Evolutionary conservation across 495 filamentous ascomycete species (phyloP).

Genomic region (Friedmanniomyces endolithicus): DNA sequence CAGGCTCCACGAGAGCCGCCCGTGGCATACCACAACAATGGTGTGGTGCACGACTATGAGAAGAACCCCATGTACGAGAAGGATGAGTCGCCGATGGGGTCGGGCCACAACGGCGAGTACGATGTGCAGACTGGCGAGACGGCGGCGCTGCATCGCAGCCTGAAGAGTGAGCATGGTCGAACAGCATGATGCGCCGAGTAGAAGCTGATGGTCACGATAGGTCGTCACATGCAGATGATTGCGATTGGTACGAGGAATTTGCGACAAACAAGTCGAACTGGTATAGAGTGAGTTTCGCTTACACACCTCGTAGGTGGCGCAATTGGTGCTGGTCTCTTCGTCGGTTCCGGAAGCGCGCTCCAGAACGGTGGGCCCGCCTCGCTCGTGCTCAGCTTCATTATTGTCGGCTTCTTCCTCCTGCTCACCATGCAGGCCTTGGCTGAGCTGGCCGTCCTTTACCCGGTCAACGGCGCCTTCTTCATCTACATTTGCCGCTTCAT

Average conservation of each 20-base stretch:
- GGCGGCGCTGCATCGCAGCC: slow-evolving; percentile 16
- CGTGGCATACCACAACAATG: slow-evolving; percentile 4
- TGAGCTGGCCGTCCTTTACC: slow-evolving; percentile 36
- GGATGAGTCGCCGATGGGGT: not conserved
- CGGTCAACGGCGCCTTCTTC: slow-evolving; percentile 24
- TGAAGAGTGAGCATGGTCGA: slow-evolving; percentile 20
- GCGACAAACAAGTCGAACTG: not conserved
- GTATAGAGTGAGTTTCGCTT: not conserved
- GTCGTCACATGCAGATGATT: slow-evolving; percentile 43
- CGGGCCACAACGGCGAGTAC: not conserved
- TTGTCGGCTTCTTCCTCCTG: slow-evolving; percentile 31
- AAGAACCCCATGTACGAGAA: not conserved
- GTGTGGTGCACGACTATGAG: not conserved
- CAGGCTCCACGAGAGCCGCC: not conserved
- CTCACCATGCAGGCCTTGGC: slow-evolving; percentile 34
- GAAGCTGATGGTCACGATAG: not conserved
- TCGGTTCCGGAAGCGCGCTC: slow-evolving; percentile 41
- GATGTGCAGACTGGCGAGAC: not conserved
- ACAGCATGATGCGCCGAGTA: no score
- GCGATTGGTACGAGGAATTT: slow-evolving; percentile 21
- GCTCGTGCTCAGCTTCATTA: slow-evolving; percentile 25
- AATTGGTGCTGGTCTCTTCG: slow-evolving; percentile 48
- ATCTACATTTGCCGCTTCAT: slow-evolving; percentile 24
- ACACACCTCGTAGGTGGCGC: slow-evolving; percentile 31
- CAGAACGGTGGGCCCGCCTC: slow-evolving; percentile 42